Conservation (phyloP, 768 basidiomycete species). For the Galerina marginata region DNA sequence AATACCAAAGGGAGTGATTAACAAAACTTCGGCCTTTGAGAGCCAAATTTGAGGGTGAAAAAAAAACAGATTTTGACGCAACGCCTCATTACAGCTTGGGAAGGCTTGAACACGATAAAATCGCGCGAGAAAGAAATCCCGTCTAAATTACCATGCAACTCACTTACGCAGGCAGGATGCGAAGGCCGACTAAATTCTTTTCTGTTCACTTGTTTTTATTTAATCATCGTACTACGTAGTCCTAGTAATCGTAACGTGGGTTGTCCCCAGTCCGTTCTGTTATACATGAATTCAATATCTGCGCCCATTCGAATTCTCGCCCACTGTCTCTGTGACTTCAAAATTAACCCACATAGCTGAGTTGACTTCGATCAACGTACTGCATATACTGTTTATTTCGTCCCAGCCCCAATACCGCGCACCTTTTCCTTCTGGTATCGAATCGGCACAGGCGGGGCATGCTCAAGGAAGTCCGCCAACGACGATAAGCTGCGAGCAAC, state of each 20-base stretch:
- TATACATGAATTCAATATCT: conserved; percentile 12
- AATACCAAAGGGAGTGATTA: too few species aligned
- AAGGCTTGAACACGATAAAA: too few species aligned
- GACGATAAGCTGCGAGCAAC: conserved; percentile 20
- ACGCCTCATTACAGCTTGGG: too few species aligned
- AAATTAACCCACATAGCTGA: conserved; percentile 6
- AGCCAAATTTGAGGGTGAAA: too few species aligned
- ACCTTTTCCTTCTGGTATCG: conserved; percentile 18
- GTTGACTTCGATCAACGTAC: conserved; percentile 15
- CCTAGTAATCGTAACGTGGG: conserved; percentile 9
- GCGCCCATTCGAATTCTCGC: conserved; percentile 11
- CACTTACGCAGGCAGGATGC: too few species aligned
- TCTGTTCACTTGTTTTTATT: conserved; percentile 12
- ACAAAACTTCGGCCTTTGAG: too few species aligned
- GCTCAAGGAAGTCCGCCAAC: conserved; percentile 23
- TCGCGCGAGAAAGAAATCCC: too few species aligned
- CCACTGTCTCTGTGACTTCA: conserved; percentile 5
- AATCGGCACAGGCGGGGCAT: conserved; percentile 19
- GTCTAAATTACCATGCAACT: too few species aligned
- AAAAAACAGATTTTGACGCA: too few species aligned
- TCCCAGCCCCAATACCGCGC: conserved; percentile 14
- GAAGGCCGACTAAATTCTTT: too few species aligned
- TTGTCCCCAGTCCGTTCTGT: conserved; percentile 11
- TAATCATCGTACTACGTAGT: conserved; percentile 6
- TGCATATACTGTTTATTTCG: conserved; percentile 14